Conservation (phyloP, 768 basidiomycete species). For the Agaricus sinodeliciosus region DNA sequence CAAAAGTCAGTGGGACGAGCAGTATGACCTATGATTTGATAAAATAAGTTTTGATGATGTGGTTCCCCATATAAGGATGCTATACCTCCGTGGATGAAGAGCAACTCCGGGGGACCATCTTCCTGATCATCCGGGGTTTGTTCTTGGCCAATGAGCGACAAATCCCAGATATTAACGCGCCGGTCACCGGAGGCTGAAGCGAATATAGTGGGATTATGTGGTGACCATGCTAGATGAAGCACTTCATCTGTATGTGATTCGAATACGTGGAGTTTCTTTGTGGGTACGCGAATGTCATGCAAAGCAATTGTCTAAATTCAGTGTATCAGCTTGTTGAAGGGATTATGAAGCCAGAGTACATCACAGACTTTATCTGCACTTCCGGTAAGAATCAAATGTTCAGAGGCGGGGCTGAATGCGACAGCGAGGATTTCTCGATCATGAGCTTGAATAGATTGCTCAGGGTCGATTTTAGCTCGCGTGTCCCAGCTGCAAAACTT, state of each 20-base stretch:
- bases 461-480: conserved; percentile 62
- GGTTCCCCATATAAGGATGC: not conserved
- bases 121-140: conserved; percentile 98
- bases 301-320: conserved; percentile 60
- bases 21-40: conserved; percentile 61
- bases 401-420: conserved; percentile 78
- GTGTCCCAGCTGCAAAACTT: conserved; percentile 79
- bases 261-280: conserved; percentile 80
- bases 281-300: conserved; percentile 78
- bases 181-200: conserved; percentile 94
- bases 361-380: conserved; percentile 81
- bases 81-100: conserved; percentile 92
- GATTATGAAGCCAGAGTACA: not conserved
- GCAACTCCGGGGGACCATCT: conserved; percentile 93
- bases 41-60: conserved; percentile 2
- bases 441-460: conserved; percentile 75
- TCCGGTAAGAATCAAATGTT: conserved; percentile 81
- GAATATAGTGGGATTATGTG: conserved; percentile 86
- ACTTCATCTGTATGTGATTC: conserved; percentile 94
- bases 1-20: conserved; percentile 89
- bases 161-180: conserved; percentile 92
- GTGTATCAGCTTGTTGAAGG: not conserved
- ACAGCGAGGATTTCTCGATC: conserved; percentile 88
- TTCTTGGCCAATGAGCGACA: conserved; percentile 86
- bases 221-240: conserved; percentile 92